These are phyloP conservation scores for Hyphopichia pseudoburtonii DNA, from an alignment of 1,139 yeast genomes.

Conservation along the genomic window DNA sequence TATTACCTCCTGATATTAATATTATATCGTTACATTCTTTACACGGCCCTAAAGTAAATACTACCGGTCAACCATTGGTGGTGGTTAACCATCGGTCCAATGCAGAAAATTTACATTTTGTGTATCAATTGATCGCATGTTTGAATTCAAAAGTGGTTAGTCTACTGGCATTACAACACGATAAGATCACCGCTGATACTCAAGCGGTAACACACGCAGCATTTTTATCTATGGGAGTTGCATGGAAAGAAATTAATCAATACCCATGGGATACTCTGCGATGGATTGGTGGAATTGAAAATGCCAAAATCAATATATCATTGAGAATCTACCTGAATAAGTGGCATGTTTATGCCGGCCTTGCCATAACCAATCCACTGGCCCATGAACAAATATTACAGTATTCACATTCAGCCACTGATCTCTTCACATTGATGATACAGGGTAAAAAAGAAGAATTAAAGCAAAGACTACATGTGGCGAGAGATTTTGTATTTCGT, in stretches of 20 bases:
- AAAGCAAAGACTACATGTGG: slow-evolving; percentile 55
- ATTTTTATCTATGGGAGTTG: slow-evolving; percentile 92
- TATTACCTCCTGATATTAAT: slow-evolving; percentile 74
- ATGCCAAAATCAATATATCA: slow-evolving; percentile 92
- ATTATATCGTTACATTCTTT: slow-evolving; percentile 87
- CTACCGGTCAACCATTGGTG: slow-evolving; percentile 92
- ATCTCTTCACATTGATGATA: slow-evolving; percentile 79
- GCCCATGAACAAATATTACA: slow-evolving; percentile 92
- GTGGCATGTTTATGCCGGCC: slow-evolving; percentile 98
- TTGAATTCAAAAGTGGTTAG: slow-evolving; percentile 77
- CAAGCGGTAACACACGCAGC: slow-evolving; percentile 99
- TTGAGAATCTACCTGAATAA: slow-evolving; percentile 86
- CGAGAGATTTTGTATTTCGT: slow-evolving; percentile 76
- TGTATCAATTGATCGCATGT: slow-evolving; percentile 65
- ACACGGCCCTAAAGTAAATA: slow-evolving; percentile 89
- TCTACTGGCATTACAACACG: slow-evolving; percentile 82
- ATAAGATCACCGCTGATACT: slow-evolving; percentile 93
- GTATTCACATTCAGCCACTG: slow-evolving; percentile 82
- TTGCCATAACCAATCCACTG: slow-evolving; percentile 92
- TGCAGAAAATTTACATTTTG: slow-evolving; percentile 56
- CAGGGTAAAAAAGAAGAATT: slow-evolving; percentile 64
- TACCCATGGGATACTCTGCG: slow-evolving; percentile 91
- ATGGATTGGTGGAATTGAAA: slow-evolving; percentile 94
- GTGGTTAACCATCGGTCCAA: slow-evolving; percentile 72
- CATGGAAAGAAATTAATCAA: slow-evolving; percentile 81